Conservation (phyloP, 129 eudicot genomes). For the Calendula officinalis region DNA sequence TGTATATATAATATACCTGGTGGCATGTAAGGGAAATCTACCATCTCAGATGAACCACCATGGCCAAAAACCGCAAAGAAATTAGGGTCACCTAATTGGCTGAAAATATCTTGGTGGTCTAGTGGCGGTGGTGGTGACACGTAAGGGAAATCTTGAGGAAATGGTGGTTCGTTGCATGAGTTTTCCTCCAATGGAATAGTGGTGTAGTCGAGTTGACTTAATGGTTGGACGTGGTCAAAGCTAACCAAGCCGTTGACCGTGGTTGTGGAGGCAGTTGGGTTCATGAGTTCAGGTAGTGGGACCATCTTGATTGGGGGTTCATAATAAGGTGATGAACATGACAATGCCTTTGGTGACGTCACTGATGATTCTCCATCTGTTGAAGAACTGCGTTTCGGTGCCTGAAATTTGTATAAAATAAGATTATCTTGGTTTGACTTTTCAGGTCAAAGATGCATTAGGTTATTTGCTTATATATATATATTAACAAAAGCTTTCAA, state of each 20-base stretch:
- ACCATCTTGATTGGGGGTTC: slow-evolving; percentile 39
- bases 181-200: slow-evolving; percentile 36
- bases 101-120: slow-evolving; percentile 48
- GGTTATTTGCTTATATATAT: background rate
- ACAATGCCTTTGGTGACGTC: slow-evolving; percentile 37
- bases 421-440: slow-evolving; percentile 6
- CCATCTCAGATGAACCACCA: slow-evolving; percentile 36
- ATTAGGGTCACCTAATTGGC: slow-evolving; percentile 45
- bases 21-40: slow-evolving; percentile 36
- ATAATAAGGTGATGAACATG: slow-evolving; percentile 44
- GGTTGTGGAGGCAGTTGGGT: slow-evolving; percentile 17
- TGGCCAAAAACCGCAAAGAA: slow-evolving; percentile 54
- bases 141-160: slow-evolving; percentile 35
- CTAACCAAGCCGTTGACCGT: slow-evolving; percentile 9
- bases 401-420: slow-evolving; percentile 39
- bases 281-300: slow-evolving; percentile 41
- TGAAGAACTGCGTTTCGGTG: slow-evolving; percentile 49
- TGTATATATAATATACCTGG: slow-evolving; percentile 28
- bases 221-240: slow-evolving; percentile 35
- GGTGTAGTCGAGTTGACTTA: slow-evolving; percentile 25
- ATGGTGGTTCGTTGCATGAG: slow-evolving; percentile 25
- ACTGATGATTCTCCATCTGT: slow-evolving; percentile 52
- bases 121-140: slow-evolving; percentile 44
- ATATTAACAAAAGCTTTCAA: background rate
- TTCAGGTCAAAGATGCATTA: slow-evolving; percentile 10